These are phyloP conservation scores for Ganoderma leucocontextum DNA, from an alignment of 1,284 basidiomycete genomes.

Conservation along the genomic window DNA sequence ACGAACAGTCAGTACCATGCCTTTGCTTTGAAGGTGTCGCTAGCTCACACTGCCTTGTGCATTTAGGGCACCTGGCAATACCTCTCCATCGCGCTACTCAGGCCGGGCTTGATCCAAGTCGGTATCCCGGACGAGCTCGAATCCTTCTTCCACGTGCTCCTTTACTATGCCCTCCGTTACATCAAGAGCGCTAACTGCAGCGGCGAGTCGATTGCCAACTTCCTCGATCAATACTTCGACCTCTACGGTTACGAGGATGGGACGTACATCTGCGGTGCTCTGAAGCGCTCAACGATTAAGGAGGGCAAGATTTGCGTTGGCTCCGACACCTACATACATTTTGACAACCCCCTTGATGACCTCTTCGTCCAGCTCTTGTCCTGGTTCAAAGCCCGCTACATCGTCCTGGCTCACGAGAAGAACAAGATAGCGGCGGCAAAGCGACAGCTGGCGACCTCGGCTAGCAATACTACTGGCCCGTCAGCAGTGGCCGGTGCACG, in stretches of 20 bases:
- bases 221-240: constrained; percentile 3
- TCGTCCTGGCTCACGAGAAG: background rate
- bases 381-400: constrained; percentile 7
- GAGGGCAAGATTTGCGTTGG: background rate
- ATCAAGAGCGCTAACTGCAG: background rate
- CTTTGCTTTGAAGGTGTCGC: background rate
- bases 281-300: background rate
- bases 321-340: background rate
- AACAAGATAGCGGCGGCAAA: background rate
- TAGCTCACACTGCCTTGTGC: background rate
- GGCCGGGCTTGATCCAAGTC: background rate
- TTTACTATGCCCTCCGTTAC: constrained; percentile 9
- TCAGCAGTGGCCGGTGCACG: too few species aligned
- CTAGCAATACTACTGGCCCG: too few species aligned
- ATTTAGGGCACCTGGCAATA: constrained; percentile 7
- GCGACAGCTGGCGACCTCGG: too few species aligned
- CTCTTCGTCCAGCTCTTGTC: background rate
- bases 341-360: background rate
- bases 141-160: constrained; percentile 5
- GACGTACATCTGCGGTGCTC: background rate
- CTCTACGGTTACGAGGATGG: background rate
- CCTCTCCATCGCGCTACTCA: background rate
- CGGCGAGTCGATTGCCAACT: background rate
- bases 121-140: background rate
- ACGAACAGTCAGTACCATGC: background rate